Conservation (phyloP, 164 flowering plant species). For the Tetrastigma voinierianum region DNA sequence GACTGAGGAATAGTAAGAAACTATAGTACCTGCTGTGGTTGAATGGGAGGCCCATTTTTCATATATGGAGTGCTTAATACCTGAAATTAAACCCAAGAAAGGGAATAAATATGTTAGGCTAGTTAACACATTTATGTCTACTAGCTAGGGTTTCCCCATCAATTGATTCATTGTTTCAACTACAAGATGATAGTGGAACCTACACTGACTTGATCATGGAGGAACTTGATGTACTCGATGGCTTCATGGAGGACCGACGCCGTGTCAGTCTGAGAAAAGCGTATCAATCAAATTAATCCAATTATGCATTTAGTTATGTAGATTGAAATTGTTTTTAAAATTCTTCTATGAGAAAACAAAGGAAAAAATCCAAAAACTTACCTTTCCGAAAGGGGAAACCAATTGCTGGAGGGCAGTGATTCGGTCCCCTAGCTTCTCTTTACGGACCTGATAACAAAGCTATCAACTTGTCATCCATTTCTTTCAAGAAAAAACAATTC, state of each 20-base stretch:
- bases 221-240: slow-evolving; percentile 71
- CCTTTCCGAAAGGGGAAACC: slow-evolving; percentile 88
- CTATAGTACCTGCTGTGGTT: slow-evolving; percentile 44
- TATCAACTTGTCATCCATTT: slow-evolving; percentile 4
- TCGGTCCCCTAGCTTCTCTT: slow-evolving; percentile 76
- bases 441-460: slow-evolving; percentile 45
- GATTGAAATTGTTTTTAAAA: neutral
- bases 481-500: neutral
- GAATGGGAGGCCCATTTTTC: slow-evolving; percentile 46
- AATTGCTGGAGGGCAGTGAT: slow-evolving; percentile 76
- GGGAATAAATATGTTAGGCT: neutral
- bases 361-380: slow-evolving; percentile 29
- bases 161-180: neutral
- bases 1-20: neutral
- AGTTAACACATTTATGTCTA: neutral
- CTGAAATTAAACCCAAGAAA: slow-evolving; percentile 27
- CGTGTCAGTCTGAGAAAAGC: slow-evolving; percentile 61
- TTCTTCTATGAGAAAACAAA: slow-evolving; percentile 1
- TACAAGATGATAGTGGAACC: slow-evolving; percentile 17
- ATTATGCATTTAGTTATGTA: too few relatives aligned
- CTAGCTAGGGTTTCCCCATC: neutral
- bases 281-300: neutral
- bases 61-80: slow-evolving; percentile 57
- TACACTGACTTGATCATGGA: slow-evolving; percentile 80
- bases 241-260: slow-evolving; percentile 86